A percentile compares a stretch with the other conserved stretches of the same genome.
phyloP scores from a whole-genome alignment of 2,329 filamentous ascomycete species.

The Fusarium azukiicola region DNA sequence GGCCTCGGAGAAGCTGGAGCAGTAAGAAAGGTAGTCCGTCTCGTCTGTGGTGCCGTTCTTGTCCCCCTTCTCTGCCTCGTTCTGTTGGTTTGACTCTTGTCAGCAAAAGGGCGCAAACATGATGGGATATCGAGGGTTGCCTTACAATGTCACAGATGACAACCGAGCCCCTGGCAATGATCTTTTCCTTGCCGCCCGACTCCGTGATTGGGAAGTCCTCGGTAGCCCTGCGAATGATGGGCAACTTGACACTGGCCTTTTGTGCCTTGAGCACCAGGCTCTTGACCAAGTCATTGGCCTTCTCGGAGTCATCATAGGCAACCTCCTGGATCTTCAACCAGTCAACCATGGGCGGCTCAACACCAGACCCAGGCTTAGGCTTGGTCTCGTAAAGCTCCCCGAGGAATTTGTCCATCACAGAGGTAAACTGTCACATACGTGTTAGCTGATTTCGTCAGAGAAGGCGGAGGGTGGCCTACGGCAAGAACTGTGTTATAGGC shows the following conservation, averaged over 20 bases:
- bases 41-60: not conserved
- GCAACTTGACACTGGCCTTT: constrained; percentile 31
- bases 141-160: constrained; percentile 44
- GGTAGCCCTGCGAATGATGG: constrained; percentile 36
- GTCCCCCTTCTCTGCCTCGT: not conserved
- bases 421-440: constrained; percentile 32
- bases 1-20: constrained; percentile 45
- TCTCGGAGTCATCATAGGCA: constrained; percentile 7
- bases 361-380: not conserved
- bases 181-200: not conserved
- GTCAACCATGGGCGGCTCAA: not conserved
- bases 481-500: constrained; percentile 43
- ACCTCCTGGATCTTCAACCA: constrained; percentile 3
- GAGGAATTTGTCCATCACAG: constrained; percentile 34
- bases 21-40: constrained; percentile 13
- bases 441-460: not conserved
- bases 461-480: constrained; percentile 15
- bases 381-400: constrained; percentile 4
- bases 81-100: not conserved
- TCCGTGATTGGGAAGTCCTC: not conserved
- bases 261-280: constrained; percentile 28
- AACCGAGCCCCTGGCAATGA: constrained; percentile 20
- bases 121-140: not conserved
- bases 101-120: not conserved
- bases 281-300: constrained; percentile 23